These are phyloP conservation scores for Kodamaea plutei DNA, from an alignment of 1,139 yeast species.

Conservation along the genomic window DNA sequence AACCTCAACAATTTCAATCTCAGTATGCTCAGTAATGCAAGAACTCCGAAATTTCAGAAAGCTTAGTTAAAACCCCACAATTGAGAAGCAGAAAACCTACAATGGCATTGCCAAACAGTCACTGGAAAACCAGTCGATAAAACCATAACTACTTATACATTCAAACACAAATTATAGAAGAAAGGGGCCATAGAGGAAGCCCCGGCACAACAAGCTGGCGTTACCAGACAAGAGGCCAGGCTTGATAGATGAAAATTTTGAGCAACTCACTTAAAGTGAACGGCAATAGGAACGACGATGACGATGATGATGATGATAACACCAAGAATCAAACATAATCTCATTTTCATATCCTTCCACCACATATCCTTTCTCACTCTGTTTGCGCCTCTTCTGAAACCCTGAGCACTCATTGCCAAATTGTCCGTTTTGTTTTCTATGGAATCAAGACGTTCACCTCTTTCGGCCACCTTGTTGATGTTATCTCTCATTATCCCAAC, in stretches of 20 bases:
- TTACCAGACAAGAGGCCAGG: background rate
- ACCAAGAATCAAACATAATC: slow-evolving; percentile 83
- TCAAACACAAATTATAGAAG: too few species aligned
- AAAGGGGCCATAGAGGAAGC: too few species aligned
- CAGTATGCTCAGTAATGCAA: too few species aligned
- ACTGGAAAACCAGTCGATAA: too few species aligned
- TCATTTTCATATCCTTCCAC: slow-evolving; percentile 98
- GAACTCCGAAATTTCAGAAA: too few species aligned
- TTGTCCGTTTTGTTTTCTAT: slow-evolving; percentile 94
- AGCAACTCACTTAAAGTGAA: slow-evolving; percentile 65
- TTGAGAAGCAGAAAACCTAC: too few species aligned
- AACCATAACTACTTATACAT: too few species aligned
- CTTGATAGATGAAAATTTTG: too few species aligned
- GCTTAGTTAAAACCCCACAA: too few species aligned
- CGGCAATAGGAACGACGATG: slow-evolving; percentile 90
- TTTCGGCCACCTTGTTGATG: slow-evolving; percentile 90
- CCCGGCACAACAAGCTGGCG: background rate
- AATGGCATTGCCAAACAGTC: too few species aligned
- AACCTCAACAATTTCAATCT: too few species aligned
- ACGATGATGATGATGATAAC: slow-evolving; percentile 78
- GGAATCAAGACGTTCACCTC: slow-evolving; percentile 91
- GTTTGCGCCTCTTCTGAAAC: slow-evolving; percentile 95
- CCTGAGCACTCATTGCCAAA: slow-evolving; percentile 89
- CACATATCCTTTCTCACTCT: slow-evolving; percentile 98
- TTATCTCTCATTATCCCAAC: slow-evolving; percentile 98